Base-by-base conservation (phyloP, 441 rosid species). In the Pelargonium myrrhifolium region DNA sequence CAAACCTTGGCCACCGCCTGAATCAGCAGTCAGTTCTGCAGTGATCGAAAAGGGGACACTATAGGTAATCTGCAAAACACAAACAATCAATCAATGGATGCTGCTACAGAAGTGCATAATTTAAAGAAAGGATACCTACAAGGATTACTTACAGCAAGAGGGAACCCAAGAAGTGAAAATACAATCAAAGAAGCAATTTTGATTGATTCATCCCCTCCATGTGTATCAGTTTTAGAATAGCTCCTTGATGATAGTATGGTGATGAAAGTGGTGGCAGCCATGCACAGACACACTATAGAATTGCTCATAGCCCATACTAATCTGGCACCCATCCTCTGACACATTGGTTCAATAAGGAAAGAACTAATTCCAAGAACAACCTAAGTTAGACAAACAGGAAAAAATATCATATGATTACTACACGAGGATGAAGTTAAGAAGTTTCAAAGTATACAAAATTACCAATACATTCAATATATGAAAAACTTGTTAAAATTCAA, bases 1-100 rank as follows among this genome's bases (percentile, higher is more conserved):
- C 82, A 66, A 67, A 93, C 96, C 99, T 87, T 91, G 96, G 68
- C 97, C 97, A 17, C 99, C 96, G 6, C 96, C 97, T 2, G 99
- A 87, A 73, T 88, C 96, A 75, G 96, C 96, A 72, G 96, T 94
- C 80, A 94, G 78, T 80, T 93, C 95, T 26, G 97, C 92, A 39
- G 97, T 93, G 76, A 90, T 86, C 28, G 97, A 87, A 80, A 87
- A 93, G 40, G 97, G 97, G 59, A 93, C 97, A 72, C 96, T 93
- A 69, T 89, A 91, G 64, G 92, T 91, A 71, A 93, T 89, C 97
- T 93, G 84, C 83, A 75, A 66, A 26, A 69, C 15, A 67, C 12
- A 74, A 15, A 15, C 22, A 6, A 26, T 66, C 21, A 62, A 67
- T 71, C 69, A 74, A 40, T 49, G 35, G 15, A 24, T 40, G 65